Evolutionary conservation across 2,329 filamentous ascomycete species (phyloP).

Genomic region (Pseudovirgaria hyperparasitica): DNA sequence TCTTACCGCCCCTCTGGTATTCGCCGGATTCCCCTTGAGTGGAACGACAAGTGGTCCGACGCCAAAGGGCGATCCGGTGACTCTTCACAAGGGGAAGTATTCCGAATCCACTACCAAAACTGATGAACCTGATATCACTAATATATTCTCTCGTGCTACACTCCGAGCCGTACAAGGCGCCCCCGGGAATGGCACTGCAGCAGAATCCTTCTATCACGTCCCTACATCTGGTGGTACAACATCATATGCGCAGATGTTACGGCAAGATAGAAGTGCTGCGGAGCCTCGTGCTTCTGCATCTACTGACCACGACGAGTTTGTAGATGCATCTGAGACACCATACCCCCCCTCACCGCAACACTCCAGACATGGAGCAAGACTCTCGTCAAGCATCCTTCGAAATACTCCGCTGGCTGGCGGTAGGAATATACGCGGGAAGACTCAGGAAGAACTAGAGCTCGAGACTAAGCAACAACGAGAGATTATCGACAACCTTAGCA

Average conservation of each 20-base stretch:
- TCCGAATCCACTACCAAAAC: constrained; percentile 20
- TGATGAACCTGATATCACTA: constrained; percentile 63
- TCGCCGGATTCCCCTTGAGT: constrained; percentile 72
- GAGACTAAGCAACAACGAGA: constrained; percentile 81
- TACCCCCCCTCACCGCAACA: constrained; percentile 32
- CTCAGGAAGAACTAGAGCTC: constrained; percentile 74
- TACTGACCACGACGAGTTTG: constrained; percentile 62
- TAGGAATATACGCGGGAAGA: constrained; percentile 39
- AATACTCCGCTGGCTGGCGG: constrained; percentile 10
- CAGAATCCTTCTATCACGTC: constrained; percentile 70
- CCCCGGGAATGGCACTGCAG: constrained; percentile 43
- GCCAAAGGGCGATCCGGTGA: constrained; percentile 12
- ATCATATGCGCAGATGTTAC: constrained; percentile 80
- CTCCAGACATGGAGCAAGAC: constrained; percentile 23
- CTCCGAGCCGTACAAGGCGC: constrained; percentile 60
- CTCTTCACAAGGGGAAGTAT: constrained; percentile 16
- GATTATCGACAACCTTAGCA: constrained; percentile 74
- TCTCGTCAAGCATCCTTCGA: constrained; percentile 8
- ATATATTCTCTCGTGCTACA: constrained; percentile 75
- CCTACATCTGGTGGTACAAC: constrained; percentile 83
- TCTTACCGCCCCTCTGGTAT: constrained; percentile 80
- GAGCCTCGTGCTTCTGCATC: constrained; percentile 30
- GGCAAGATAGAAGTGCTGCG: constrained; percentile 28
- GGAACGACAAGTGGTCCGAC: constrained; percentile 5
- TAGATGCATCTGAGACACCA: constrained; percentile 65